Evolutionary conservation across 116 monocot species (phyloP).

Genomic region (Phalaenopsis hybrid): DNA sequence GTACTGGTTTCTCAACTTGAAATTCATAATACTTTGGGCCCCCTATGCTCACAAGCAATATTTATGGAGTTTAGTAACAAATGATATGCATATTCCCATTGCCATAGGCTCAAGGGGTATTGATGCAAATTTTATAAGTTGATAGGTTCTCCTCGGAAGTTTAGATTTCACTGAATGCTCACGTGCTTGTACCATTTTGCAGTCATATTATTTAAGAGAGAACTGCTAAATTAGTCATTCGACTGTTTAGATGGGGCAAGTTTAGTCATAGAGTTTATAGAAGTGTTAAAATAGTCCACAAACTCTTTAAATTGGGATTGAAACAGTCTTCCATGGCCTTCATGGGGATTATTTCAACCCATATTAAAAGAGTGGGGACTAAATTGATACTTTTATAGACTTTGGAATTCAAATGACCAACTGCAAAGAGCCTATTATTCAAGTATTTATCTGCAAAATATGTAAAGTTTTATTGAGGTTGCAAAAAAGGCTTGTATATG

Average conservation of each 20-base stretch:
- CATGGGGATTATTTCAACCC: too few species aligned
- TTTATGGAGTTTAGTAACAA: not conserved
- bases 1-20: not conserved
- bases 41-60: not conserved
- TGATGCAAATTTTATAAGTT: not conserved
- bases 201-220: not conserved
- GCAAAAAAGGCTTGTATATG: not conserved
- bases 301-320: too few species aligned
- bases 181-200: not conserved
- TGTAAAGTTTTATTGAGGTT: not conserved
- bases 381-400: too few species aligned
- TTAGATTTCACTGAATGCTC: too few species aligned
- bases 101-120: not conserved
- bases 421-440: not conserved
- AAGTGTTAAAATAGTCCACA: too few species aligned
- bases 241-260: too few species aligned
- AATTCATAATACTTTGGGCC: not conserved
- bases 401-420: too few species aligned
- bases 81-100: not conserved
- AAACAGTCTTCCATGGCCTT: too few species aligned
- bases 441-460: slow-evolving; percentile 1
- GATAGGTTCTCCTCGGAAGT: too few species aligned
- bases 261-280: too few species aligned
- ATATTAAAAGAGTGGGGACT: too few species aligned
- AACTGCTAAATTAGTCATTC: too few species aligned